Base-by-base conservation (phyloP, 768 basidiomycete species). In the Boletus reticulatus region DNA sequence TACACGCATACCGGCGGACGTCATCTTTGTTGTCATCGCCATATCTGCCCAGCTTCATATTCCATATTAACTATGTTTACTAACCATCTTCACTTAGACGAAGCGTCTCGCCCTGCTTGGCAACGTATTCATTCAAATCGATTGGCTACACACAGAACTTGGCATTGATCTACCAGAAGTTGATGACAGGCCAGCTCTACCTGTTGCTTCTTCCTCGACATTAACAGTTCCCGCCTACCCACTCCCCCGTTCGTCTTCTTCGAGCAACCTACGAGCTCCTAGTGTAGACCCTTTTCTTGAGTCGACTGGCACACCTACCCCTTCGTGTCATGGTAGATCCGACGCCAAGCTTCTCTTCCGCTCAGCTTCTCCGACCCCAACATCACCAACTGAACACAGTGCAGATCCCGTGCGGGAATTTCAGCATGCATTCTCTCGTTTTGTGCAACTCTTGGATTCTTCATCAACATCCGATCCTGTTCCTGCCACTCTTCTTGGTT, bases 91-190 rank as follows among this genome's bases (percentile, higher is more conserved):
- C n/a, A 42, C 45, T 7, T 57, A 92, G 89, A 72, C 78, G 27
- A 89, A 87, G 66, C 85, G 91, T 27, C 76, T 89, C 34, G 75
- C 78, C 47, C 78, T 86, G 50, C 75, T 94, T 22, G 82, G 84
- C 8, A 72, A 74, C 10, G 78, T 81, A 32, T 84, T 94, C 58
- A 71, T 84, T 12, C 88, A 93, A 52, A 85, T 94, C 34, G 89
- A 93, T 67, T 89, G 86, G 82, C 73, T 95, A 16, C 82, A 92
- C 61, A 79, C 83, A 27, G 92, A 96, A 67, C 83, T 98, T 6
- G 94, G 90, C 24, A 82, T 93, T 36, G 54, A 78, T 4, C 78
- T 86, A 32, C 88, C 88, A 17, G 73, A 80, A 5, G 61, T 81
- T 1, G 81, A 83, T 17, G 80, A 82, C 53, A 67, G 69, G 67